phyloP scores from a whole-genome alignment of 129 eudicot genomes.

The Saussurea involucrata region DNA sequence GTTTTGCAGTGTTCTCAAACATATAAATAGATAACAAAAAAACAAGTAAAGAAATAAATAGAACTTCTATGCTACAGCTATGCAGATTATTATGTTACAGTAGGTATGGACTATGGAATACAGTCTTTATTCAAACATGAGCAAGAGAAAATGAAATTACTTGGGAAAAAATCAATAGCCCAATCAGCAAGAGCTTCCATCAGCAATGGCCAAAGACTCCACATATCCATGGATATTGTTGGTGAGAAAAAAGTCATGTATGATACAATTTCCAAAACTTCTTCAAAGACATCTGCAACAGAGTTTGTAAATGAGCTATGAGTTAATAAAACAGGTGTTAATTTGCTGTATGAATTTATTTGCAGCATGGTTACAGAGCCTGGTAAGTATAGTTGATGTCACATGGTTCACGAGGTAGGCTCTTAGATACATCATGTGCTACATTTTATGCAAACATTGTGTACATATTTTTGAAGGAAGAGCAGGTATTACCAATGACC shows the following conservation, averaged over 20 bases:
- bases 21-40: neutral
- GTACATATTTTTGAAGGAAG: neutral
- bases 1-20: neutral
- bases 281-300: slow-evolving; percentile 88
- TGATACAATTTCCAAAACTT: slow-evolving; percentile 89
- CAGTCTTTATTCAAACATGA: neutral
- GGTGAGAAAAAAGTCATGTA: slow-evolving; percentile 96
- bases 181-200: slow-evolving; percentile 87
- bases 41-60: neutral
- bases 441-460: neutral
- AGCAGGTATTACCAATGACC: neutral
- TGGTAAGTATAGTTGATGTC: neutral
- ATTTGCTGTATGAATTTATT: neutral
- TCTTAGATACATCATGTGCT: neutral
- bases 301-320: slow-evolving; percentile 8
- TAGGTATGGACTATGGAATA: neutral
- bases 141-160: slow-evolving; percentile 34
- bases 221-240: slow-evolving; percentile 93
- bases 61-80: neutral
- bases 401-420: neutral
- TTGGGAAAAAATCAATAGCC: slow-evolving; percentile 96
- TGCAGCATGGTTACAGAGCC: neutral
- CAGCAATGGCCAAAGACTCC: slow-evolving; percentile 98
- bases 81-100: neutral
- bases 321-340: slow-evolving; percentile 5